Conservation (phyloP, 2,329 filamentous ascomycete genomes). For the Daldinia eschscholtzii region DNA sequence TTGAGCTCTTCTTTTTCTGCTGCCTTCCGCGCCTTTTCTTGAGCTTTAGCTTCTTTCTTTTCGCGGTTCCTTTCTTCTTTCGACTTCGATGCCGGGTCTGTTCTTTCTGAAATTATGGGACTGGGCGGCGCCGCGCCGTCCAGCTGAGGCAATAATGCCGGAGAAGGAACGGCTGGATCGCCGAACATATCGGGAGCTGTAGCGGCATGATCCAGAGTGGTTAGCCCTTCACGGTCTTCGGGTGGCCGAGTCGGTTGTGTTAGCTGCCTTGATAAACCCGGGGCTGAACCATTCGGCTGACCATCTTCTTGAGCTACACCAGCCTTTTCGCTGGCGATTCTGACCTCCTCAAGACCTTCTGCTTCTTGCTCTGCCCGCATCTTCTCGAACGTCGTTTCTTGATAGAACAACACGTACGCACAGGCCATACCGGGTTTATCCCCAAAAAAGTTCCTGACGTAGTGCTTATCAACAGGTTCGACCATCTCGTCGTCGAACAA, state of each 20-base stretch:
- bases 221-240: constrained; percentile 65
- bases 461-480: constrained; percentile 95
- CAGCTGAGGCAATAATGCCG: constrained; percentile 50
- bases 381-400: constrained; percentile 82
- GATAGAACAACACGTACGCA: constrained; percentile 97
- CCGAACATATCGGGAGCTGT: constrained; percentile 66
- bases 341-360: constrained; percentile 76
- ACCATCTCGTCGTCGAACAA: constrained; percentile 99
- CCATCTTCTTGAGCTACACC: constrained; percentile 64
- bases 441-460: constrained; percentile 96
- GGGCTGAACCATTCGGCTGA: constrained; percentile 59
- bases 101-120: constrained; percentile 39
- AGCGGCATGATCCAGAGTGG: constrained; percentile 73
- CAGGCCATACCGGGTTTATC: constrained; percentile 92
- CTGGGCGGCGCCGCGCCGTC: constrained; percentile 41
- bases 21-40: constrained; percentile 62
- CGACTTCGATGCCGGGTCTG: constrained; percentile 56
- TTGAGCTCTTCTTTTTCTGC: constrained; percentile 62
- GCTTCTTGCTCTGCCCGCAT: constrained; percentile 83
- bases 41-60: constrained; percentile 75
- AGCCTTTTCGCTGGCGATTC: constrained; percentile 68
- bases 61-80: constrained; percentile 74
- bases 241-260: constrained; percentile 62
- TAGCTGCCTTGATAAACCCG: constrained; percentile 63
- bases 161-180: constrained; percentile 47